Conservation (phyloP, 2,329 filamentous ascomycete genomes). For the Scleromitrula shiraiana region DNA sequence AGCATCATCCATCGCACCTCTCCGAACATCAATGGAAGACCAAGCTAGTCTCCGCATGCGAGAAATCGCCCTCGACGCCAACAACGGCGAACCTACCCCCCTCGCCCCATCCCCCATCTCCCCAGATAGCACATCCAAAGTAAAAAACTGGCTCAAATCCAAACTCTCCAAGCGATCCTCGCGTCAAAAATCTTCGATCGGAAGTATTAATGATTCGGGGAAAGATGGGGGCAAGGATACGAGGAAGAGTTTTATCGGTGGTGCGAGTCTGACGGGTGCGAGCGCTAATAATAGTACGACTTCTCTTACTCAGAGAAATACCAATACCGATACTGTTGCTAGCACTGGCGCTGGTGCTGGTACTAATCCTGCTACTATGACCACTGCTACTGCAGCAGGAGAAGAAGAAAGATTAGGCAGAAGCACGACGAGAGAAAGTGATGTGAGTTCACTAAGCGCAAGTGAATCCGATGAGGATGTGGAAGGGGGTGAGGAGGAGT, state of each 20-base stretch:
- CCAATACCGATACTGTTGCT: neutral
- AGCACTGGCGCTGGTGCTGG: neutral
- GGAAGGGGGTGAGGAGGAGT: conserved; percentile 35
- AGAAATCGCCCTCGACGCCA: conserved; percentile 18
- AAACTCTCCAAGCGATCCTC: conserved; percentile 35
- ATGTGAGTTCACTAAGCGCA: neutral
- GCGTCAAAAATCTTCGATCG: conserved; percentile 22
- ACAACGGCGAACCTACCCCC: conserved; percentile 15
- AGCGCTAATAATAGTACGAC: conserved; percentile 38
- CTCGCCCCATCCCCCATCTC: conserved; percentile 14
- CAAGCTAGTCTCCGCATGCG: conserved; percentile 20
- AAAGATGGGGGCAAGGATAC: conserved; percentile 5
- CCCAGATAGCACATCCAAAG: conserved; percentile 16
- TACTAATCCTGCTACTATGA: no score
- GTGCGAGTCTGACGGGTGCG: conserved; percentile 38
- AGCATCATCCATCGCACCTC: conserved; percentile 6
- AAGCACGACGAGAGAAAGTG: conserved; percentile 4
- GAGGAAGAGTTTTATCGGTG: conserved; percentile 41
- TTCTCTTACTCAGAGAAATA: neutral
- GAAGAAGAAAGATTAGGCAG: conserved; percentile 1
- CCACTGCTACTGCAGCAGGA: no score
- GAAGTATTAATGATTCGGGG: conserved; percentile 3
- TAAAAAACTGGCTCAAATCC: conserved; percentile 47
- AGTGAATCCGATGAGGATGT: neutral
- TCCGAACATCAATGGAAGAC: conserved; percentile 26